Evolutionary conservation across 352 stramenopile genomes (phyloP), one percentile per base, ranked within the genome.

Genomic region (Pythium folliculosum): DNA sequence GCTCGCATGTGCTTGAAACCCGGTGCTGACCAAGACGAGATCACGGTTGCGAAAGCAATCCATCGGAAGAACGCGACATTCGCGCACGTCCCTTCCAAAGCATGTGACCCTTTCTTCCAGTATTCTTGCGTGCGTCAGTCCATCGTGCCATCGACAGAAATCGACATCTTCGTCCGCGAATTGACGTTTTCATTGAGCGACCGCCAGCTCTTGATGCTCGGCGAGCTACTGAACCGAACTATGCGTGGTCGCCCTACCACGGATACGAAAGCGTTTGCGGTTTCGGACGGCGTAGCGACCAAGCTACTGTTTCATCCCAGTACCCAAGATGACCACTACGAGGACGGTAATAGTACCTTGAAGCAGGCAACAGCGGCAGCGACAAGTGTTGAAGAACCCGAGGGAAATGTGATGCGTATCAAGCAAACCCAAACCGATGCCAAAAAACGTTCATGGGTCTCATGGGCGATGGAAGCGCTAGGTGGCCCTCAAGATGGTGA

Each of bases 101-200:
- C 74, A 37, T 83, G 76, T 53, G 84, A 92, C 17, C 84, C 84
- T 0, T 92, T 92, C 51, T 91, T 84, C 61, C 70, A 75, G 25
- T 92, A 92, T 55, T 91, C 81, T 14, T 84, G 74, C 60, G 77
- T 72, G 10, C 77, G 82, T 10, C 64, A 71, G 17, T 72, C 63
- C 25, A 48, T 89, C 40, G 65, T 57, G 1, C 74, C 77, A 21
- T 85, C 83, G 70, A 72, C 88, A 48, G 86, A 94, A 54, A 58
- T 93, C 32, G 86, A 94, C 52, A 35, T 90, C 27, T 92, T 90
- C 58, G 72, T 96, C 16, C 69, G 73, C 5, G 80, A 94, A 25
- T 60, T 96, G 14, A 61, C 79, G 27, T 92, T 96, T 37, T 94
- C 88, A 4, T 57, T 94, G 30, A 96, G 88, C 57, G 81, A 96